phyloP scores from a whole-genome alignment of 257 asterid genomes.

The Rhazya stricta region DNA sequence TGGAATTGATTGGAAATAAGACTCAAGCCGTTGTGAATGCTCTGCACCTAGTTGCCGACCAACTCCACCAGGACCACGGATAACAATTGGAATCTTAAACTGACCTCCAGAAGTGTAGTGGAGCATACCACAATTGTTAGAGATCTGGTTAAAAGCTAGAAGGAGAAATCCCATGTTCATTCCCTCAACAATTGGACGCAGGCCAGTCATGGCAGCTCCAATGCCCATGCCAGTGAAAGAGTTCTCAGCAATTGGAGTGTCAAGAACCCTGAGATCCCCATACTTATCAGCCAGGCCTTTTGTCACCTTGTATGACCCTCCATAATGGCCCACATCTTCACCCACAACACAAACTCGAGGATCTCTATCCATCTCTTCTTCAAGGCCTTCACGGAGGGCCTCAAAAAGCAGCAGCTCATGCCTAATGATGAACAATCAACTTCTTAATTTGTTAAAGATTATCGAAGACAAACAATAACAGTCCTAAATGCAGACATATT shows the following conservation, averaged over 20 bases:
- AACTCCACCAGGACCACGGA: conserved; percentile 95
- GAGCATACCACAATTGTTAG: conserved; percentile 91
- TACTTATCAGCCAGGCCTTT: conserved; percentile 60
- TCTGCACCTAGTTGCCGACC: conserved; percentile 93
- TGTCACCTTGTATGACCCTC: conserved; percentile 85
- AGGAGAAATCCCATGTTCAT: conserved; percentile 96
- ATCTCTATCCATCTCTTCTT: conserved; percentile 88
- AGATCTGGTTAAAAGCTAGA: conserved; percentile 75
- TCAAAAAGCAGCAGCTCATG: conserved; percentile 82
- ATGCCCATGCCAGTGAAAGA: conserved; percentile 87
- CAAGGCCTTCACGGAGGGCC: conserved; percentile 82
- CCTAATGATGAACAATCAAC: conserved; percentile 30
- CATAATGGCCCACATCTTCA: conserved; percentile 87
- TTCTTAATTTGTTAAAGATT: background rate
- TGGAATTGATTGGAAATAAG: conserved; percentile 79
- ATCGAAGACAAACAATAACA: background rate
- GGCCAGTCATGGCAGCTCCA: conserved; percentile 87
- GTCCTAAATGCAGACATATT: background rate
- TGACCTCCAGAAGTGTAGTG: conserved; percentile 91
- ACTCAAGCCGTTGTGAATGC: conserved; percentile 83
- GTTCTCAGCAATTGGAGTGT: conserved; percentile 84
- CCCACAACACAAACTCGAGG: conserved; percentile 69
- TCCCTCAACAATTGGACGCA: conserved; percentile 76
- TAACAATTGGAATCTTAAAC: conserved; percentile 69
- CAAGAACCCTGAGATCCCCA: conserved; percentile 84